Conservation (phyloP, 2,329 filamentous ascomycete species). For the Fusarium sp. region DNA sequence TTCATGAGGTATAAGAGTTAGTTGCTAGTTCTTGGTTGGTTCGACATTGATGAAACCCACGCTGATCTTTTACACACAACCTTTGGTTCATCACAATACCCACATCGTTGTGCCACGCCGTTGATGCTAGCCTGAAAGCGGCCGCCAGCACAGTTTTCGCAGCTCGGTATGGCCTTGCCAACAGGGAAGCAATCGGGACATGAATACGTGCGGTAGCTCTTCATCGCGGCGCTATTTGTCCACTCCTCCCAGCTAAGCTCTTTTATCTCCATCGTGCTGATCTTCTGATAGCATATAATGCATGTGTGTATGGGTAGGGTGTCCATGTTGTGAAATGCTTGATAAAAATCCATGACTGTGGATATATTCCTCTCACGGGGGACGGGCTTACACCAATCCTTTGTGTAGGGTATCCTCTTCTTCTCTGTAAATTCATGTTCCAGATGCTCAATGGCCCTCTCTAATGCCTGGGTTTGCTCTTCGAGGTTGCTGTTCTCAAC, state of each 20-base stretch:
- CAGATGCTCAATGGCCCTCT: background rate
- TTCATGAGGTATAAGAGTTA: too few relatives aligned
- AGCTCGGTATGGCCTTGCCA: background rate
- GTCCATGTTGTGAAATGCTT: background rate
- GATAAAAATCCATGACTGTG: background rate
- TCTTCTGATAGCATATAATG: slow-evolving; percentile 7
- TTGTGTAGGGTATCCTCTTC: background rate
- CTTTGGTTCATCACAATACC: too few relatives aligned
- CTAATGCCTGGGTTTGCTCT: background rate
- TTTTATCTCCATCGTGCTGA: background rate
- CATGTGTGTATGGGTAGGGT: slow-evolving; percentile 1
- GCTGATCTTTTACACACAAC: too few relatives aligned
- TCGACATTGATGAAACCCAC: too few relatives aligned
- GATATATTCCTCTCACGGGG: slow-evolving; percentile 4
- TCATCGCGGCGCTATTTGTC: background rate
- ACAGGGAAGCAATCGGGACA: background rate
- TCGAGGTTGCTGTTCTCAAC: background rate
- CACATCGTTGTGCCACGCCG: too few relatives aligned
- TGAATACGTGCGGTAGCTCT: background rate
- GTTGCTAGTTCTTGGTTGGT: too few relatives aligned
- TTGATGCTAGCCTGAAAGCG: too few relatives aligned
- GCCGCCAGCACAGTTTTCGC: background rate
- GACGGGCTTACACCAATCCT: background rate
- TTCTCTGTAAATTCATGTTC: background rate
- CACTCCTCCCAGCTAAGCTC: background rate